A percentile compares a stretch with the other conserved stretches of the same genome.
phyloP scores from a whole-genome alignment of 2,329 filamentous ascomycete genomes.

The Aspergillus arachidicola region DNA sequence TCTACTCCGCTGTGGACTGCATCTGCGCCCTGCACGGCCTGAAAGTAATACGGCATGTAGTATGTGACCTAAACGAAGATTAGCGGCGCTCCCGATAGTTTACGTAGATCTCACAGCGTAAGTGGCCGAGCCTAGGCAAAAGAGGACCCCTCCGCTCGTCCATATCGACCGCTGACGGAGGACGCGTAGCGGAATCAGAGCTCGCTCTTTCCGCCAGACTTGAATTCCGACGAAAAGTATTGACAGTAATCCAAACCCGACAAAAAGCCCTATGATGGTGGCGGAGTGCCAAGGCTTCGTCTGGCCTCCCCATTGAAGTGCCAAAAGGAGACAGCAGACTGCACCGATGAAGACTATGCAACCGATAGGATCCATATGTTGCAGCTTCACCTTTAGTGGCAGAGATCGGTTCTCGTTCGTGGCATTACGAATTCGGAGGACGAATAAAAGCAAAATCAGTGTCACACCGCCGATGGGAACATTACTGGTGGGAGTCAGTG shows the following conservation, averaged over 20 bases:
- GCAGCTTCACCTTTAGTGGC: no score
- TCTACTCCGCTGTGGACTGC: not conserved
- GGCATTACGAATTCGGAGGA: not conserved
- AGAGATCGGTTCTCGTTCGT: not conserved
- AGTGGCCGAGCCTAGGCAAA: no score
- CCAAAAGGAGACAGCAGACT: not conserved
- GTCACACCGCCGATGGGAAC: not conserved
- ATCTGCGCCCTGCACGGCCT: not conserved
- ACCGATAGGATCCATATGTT: not conserved
- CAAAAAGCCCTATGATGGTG: not conserved
- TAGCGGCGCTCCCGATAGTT: not conserved
- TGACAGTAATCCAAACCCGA: not conserved
- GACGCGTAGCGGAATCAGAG: not conserved
- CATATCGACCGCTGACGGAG: not conserved
- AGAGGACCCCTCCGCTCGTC: no score
- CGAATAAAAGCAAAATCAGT: not conserved
- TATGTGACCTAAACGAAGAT: not conserved
- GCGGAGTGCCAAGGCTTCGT: not conserved
- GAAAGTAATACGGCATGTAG: not conserved
- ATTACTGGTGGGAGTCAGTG: not conserved
- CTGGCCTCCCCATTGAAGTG: not conserved
- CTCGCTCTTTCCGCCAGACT: not conserved
- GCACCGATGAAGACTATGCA: not conserved
- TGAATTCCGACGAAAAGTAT: not conserved
- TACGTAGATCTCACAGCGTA: not conserved